Conservation (phyloP, 805 yeast species). For the Candida saitoana region DNA sequence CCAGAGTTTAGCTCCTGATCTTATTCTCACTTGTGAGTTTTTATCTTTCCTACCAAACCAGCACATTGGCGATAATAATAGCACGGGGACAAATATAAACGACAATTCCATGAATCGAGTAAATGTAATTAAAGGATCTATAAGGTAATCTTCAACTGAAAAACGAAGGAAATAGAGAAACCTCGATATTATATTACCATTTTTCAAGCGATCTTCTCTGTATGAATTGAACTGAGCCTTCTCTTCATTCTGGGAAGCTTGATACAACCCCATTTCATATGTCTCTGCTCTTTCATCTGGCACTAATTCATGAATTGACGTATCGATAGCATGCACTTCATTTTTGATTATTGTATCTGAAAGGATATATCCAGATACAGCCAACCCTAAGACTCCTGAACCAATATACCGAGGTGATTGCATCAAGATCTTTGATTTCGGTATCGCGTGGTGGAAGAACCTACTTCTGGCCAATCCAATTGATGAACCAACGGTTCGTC, state of each 20-base stretch:
- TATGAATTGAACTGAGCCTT: constrained; percentile 30
- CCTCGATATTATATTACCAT: constrained; percentile 23
- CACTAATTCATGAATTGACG: constrained; percentile 33
- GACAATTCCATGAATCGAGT: constrained; percentile 68
- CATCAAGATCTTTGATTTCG: not conserved
- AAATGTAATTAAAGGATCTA: constrained; percentile 68
- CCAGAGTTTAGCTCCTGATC: constrained; percentile 70
- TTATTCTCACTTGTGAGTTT: constrained; percentile 29
- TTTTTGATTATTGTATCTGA: constrained; percentile 10
- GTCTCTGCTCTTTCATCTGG: constrained; percentile 57
- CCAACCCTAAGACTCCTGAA: constrained; percentile 2
- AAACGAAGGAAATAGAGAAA: constrained; percentile 40
- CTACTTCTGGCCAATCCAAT: not conserved
- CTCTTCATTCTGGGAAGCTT: constrained; percentile 57
- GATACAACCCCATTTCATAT: constrained; percentile 62
- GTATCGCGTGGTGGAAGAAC: not conserved
- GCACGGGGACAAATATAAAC: constrained; percentile 63
- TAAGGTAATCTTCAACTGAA: constrained; percentile 47
- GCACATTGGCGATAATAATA: constrained; percentile 61
- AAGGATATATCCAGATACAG: constrained; percentile 1
- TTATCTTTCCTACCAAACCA: constrained; percentile 46
- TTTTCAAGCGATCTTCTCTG: constrained; percentile 22
- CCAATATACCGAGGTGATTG: constrained; percentile 1
- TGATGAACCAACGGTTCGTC: not conserved
- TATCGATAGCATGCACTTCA: constrained; percentile 30